Evolutionary conservation across 2,329 filamentous ascomycete species (phyloP), one percentile per base, ranked within the genome.

Genomic region (Cercospora berteroae): DNA sequence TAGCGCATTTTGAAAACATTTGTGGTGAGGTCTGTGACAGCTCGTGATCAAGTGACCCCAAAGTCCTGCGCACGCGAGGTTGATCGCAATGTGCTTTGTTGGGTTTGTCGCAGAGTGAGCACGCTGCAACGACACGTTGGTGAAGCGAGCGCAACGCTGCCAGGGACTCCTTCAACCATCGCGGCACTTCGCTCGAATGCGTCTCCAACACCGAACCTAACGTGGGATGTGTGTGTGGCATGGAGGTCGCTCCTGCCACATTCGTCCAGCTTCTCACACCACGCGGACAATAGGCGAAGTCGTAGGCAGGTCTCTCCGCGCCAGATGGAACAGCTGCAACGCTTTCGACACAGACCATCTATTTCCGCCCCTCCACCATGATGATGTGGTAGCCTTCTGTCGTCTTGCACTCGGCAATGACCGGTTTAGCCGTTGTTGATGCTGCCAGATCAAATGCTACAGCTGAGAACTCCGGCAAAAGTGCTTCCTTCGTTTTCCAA

Each of bases 341-440:
- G 48, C 55, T 33, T 20, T 23, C 8, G n/a, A 31, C 55, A 18
- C 20, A 23, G n/a, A 33, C n/a, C 29, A 20, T 52, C 56, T 60
- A 88, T 77, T 88, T 88, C 75, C 87, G 81, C 60, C 87, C 88
- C 74, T 89, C 88, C 3, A 93, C 90, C 88, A 93, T 92, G 71
- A 94, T 87, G 70, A 94, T 88, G 78, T 94, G 91, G 81, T 93
- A 93, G 0, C 91, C 91, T 79, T 91, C 89, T 0, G 82, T 84
- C 1, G 91, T 93, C 83, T 91, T 93, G 23, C 84, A 88, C 80
- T 93, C 89, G 1, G 83, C 90, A 75, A 86, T 85, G 75, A 88
- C 89, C 1, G 90, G 89, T 67, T 80, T 88, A 12, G 77, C 82
- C 12, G 87, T 89, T 8, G 88, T 88, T 74, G 89, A 92, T 1